Evolutionary conservation across 1,139 yeast genomes (phyloP), one percentile per base, ranked within the genome.

Genomic region (Kluyveromyces sp.): DNA sequence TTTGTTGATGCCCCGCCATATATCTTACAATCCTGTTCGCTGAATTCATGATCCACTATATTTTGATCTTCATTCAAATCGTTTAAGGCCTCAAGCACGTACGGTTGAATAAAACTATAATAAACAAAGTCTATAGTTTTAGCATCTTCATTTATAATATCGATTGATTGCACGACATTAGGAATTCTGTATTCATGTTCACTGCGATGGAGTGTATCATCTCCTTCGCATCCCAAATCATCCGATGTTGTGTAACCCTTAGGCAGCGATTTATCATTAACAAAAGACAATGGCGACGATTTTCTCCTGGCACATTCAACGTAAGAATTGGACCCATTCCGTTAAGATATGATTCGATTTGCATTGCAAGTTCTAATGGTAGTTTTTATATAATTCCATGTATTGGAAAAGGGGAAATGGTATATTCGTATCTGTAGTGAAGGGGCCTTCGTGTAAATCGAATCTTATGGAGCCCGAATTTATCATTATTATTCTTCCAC

Each of bases 391-490:
- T 55, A 65, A 26, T 56, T 58, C 97, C 97, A 92, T 45, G 75
- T 74, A 60, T 89, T 89, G 47, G 77, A 72, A 65, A 89, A 92
- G 0, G 98, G 0, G 95, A 82, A 0, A 92, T 85, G 42, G 85
- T 87, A 60, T 73, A 92, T 50, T 85, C 84, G 0, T 74, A 64
- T 90, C 96, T 39, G 71, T 67, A 0, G 96, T 89, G 61, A 83
- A 92, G 1, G 83, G 80, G 0, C 97, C 98, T 62, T 83, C 79
- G 68, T 84, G 85, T 47, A 92, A 66, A 61, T 92, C 97, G 61
- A 87, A 92, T 44, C 98, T 75, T 4, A 92, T 75, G 0, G 95
- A 84, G 0, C 97, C 97, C 0, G 97, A 84, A 60, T 92, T 92
- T 49, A 88, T 78, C 41, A 86, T 67, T 32, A 88, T 74, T 28